phyloP scores from a whole-genome alignment of 176 grass and related monocot genomes.

The Phyllostachys edulis region DNA sequence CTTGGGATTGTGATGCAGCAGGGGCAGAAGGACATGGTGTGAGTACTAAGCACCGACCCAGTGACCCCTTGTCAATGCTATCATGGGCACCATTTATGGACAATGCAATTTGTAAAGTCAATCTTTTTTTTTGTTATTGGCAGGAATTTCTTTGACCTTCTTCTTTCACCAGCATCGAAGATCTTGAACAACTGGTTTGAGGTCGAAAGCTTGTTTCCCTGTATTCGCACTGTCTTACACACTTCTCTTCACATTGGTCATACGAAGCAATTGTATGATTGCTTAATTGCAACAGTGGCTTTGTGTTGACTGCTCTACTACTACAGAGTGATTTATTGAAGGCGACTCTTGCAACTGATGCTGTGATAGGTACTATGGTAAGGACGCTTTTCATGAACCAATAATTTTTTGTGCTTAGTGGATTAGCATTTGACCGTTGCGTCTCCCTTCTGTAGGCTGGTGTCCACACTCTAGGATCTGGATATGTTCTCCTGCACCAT shows the following conservation, averaged over 20 bases:
- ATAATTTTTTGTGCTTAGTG: not conserved
- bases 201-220: constrained; percentile 36
- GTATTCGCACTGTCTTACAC: constrained; percentile 1
- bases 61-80: not conserved
- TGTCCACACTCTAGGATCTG: constrained; percentile 85
- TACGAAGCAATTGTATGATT: constrained; percentile 12
- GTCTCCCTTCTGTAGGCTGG: constrained; percentile 58
- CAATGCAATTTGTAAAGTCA: not conserved
- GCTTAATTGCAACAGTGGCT: constrained; percentile 4
- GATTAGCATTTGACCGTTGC: constrained; percentile 18
- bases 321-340: constrained; percentile 80
- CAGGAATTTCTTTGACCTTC: constrained; percentile 88
- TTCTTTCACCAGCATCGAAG: constrained; percentile 88
- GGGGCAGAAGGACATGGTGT: constrained; percentile 91
- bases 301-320: constrained; percentile 20
- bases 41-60: constrained; percentile 37
- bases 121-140: not conserved
- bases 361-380: constrained; percentile 91
- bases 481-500: constrained; percentile 96
- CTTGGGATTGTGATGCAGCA: constrained; percentile 55
- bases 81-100: not conserved
- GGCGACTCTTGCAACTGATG: constrained; percentile 88
- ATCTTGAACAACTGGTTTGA: constrained; percentile 97
- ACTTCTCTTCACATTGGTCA: constrained; percentile 20
- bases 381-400: constrained; percentile 24